Base-by-base conservation (phyloP, 2,329 filamentous ascomycete species). In the Beauveria caledonica region DNA sequence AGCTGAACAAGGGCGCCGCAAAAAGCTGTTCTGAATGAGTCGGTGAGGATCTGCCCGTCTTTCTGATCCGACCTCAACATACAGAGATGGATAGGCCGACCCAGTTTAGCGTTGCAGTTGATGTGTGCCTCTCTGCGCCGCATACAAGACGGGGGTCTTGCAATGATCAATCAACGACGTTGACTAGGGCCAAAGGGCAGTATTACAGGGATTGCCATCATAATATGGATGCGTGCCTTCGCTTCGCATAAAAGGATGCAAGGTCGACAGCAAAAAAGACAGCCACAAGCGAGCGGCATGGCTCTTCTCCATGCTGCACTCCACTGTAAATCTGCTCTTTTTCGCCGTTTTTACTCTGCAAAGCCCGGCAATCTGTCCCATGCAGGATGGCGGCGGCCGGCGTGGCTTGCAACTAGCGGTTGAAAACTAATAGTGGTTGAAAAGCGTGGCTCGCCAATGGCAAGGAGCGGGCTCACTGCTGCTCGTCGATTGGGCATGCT, bases 21-120 rank as follows among this genome's bases (percentile, higher is more conserved):
- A 49, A 49, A 23, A 39, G 4, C 21, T n/a, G 10, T 46, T 53
- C 19, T 40, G 29, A 54, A 59, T 21, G 48, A 60, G 58, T 60
- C 58, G 58, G 58, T 60, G 50, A 60, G 44, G 58, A 60, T 60
- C 58, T 55, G 58, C 58, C 49, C 46, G 25, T 21, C 40, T 11
- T 59, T 59, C 23, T 49, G 29, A 19, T 29, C 51, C 36, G 46
- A 44, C 56, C 46, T 58, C 46, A 36, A 58, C 56, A 51, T 50
- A 29, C 40, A 19, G 40, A 42, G 17, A 25, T 23, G 51, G 19
- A 57, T 49, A 45, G 54, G 10, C 21, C 33, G 33, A 36, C 33
- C 46, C 25, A 44, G 17, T 21, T 50, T 51, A 58, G 56, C 25
- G 53, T 48, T n/a, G 44, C 19, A n/a, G 17, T 33, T 48, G 56